phyloP scores from a whole-genome alignment of 345 rosid species.

The Eucalyptus marginata region DNA sequence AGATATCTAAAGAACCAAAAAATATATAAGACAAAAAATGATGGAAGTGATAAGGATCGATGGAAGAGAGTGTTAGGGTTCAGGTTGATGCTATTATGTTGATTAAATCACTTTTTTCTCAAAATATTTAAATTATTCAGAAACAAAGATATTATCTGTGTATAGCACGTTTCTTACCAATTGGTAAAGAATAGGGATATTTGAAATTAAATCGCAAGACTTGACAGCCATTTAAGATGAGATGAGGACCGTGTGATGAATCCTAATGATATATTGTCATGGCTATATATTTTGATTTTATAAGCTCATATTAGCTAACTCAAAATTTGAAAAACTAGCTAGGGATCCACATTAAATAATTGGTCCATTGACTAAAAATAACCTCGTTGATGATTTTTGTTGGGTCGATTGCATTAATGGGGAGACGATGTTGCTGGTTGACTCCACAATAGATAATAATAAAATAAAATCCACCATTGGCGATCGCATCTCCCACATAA shows the following conservation, averaged over 20 bases:
- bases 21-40: background rate
- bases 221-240: background rate
- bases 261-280: background rate
- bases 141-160: background rate
- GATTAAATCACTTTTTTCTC: background rate
- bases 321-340: background rate
- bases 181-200: background rate
- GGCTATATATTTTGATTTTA: background rate
- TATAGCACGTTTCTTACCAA: background rate
- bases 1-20: background rate
- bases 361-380: background rate
- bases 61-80: background rate
- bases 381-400: background rate
- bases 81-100: background rate
- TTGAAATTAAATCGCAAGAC: background rate
- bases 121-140: background rate
- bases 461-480: background rate
- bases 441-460: background rate
- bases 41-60: background rate
- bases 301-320: background rate
- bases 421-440: background rate
- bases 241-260: background rate
- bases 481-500: background rate
- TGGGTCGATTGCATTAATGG: background rate
- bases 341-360: background rate